Conservation (phyloP, 1,284 basidiomycete genomes). For the Papiliotrema nemorosa region DNA sequence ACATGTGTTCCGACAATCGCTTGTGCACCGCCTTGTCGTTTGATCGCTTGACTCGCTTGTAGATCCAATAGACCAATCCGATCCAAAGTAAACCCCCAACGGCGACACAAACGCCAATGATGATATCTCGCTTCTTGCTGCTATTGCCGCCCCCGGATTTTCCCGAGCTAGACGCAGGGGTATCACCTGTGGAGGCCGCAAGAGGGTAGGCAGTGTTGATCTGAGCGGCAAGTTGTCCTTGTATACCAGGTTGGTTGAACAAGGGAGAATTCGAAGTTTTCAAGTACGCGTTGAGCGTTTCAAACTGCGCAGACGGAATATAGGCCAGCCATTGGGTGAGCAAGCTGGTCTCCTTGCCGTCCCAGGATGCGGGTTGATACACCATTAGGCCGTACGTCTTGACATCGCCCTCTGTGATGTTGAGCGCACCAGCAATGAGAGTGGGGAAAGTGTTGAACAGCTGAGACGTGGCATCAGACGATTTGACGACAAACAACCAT, state of each 20-base stretch:
- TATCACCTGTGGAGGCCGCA: constrained; percentile 23
- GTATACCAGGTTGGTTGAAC: constrained; percentile 47
- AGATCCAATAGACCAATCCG: constrained; percentile 47
- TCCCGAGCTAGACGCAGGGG: constrained; percentile 3
- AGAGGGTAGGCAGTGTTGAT: constrained; percentile 48
- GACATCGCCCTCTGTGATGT: constrained; percentile 31
- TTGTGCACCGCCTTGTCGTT: constrained; percentile 48
- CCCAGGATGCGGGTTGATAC: constrained; percentile 46
- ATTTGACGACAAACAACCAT: constrained; percentile 46
- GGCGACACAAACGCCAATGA: constrained; percentile 50
- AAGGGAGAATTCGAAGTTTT: constrained; percentile 43
- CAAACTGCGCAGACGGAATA: constrained; percentile 44
- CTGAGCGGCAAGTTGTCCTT: constrained; percentile 46
- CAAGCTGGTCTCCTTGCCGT: constrained; percentile 33
- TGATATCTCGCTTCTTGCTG: constrained; percentile 42
- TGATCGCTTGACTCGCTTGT: constrained; percentile 45
- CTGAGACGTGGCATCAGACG: constrained; percentile 46
- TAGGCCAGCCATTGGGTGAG: constrained; percentile 50
- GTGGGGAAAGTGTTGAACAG: constrained; percentile 47
- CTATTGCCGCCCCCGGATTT: constrained; percentile 12
- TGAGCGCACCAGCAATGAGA: constrained; percentile 39
- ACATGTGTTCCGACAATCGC: constrained; percentile 49
- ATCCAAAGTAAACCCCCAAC: constrained; percentile 48
- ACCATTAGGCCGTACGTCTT: constrained; percentile 47
- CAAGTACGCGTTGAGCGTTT: constrained; percentile 45